Conservation (phyloP, 192 early-diverging fungal genomes). For the Hyaloraphidium curvatum region DNA sequence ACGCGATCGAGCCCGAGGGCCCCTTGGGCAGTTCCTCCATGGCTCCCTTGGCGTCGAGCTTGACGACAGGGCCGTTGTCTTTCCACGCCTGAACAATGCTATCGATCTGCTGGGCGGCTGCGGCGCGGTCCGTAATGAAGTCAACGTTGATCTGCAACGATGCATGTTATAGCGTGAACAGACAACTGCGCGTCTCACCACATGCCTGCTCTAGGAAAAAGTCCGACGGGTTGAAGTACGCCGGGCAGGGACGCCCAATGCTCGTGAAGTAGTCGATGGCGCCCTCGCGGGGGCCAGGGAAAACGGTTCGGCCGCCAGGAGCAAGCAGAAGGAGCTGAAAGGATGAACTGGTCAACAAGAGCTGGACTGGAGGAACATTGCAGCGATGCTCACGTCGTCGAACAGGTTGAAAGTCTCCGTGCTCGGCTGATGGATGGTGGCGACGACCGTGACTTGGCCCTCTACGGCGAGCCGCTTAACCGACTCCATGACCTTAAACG, state of each 20-base stretch:
- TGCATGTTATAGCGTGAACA: no score
- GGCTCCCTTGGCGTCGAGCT: no score
- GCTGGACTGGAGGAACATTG: no score
- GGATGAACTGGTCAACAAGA: no score
- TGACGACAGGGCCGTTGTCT: no score
- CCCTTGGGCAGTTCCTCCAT: no score
- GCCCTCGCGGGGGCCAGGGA: constrained; percentile 26
- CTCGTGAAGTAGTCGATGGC: constrained; percentile 24
- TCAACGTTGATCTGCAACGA: constrained; percentile 29
- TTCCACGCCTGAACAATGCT: no score
- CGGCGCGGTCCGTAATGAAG: no score
- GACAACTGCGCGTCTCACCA: no score
- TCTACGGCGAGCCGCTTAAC: constrained; percentile 36
- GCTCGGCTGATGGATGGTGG: constrained; percentile 81
- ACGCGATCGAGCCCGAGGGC: no score
- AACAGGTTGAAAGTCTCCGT: constrained; percentile 64
- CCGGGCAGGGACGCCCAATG: constrained; percentile 38
- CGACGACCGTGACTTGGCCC: constrained; percentile 47
- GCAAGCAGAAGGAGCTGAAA: constrained; percentile 58
- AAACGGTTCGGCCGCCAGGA: constrained; percentile 34
- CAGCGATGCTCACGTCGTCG: constrained; percentile 31
- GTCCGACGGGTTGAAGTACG: constrained; percentile 54
- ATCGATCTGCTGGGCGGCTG: no score
- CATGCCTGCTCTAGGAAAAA: constrained; percentile 47
- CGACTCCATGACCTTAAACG: constrained; percentile 38